Evolutionary conservation across 345 rosid species (phyloP).

Genomic region (Triadica sebifera): DNA sequence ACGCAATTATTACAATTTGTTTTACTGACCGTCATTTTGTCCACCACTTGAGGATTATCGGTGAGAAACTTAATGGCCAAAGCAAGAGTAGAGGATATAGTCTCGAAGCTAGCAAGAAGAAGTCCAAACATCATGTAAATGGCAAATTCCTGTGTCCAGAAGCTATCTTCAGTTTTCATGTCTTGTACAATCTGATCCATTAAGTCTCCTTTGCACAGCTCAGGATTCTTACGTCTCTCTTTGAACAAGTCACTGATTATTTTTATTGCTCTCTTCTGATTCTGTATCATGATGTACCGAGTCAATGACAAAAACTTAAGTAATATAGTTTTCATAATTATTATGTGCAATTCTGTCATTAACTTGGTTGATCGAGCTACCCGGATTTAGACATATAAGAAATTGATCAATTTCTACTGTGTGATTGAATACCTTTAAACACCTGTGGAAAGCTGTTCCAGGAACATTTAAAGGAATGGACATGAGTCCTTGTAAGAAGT

Average conservation of each 20-base stretch:
- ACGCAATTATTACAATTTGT: too few relatives aligned
- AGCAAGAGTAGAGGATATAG: slow-evolving; percentile 17
- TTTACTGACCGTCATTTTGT: slow-evolving; percentile 14
- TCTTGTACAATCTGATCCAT: slow-evolving; percentile 8
- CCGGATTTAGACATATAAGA: too few relatives aligned
- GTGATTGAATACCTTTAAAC: too few relatives aligned
- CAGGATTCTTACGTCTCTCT: background rate
- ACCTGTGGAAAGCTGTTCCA: slow-evolving; percentile 38
- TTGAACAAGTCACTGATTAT: background rate
- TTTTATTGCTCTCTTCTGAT: background rate
- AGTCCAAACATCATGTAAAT: slow-evolving; percentile 13
- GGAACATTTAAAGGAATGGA: slow-evolving; percentile 37
- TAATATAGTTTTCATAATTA: too few relatives aligned
- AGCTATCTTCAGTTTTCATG: background rate
- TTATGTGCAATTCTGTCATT: too few relatives aligned
- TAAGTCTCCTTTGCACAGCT: background rate
- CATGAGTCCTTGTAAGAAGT: slow-evolving; percentile 32
- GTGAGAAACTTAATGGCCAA: slow-evolving; percentile 18
- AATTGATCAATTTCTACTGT: too few relatives aligned
- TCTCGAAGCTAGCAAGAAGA: slow-evolving; percentile 21
- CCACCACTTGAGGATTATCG: slow-evolving; percentile 13
- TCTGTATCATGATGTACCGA: too few relatives aligned
- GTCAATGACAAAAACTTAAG: too few relatives aligned
- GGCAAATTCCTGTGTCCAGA: background rate
- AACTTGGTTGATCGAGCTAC: too few relatives aligned